These are phyloP conservation scores for Dactylonectria macrodidyma DNA, from an alignment of 2,329 filamentous ascomycete species.

Conservation along the genomic window DNA sequence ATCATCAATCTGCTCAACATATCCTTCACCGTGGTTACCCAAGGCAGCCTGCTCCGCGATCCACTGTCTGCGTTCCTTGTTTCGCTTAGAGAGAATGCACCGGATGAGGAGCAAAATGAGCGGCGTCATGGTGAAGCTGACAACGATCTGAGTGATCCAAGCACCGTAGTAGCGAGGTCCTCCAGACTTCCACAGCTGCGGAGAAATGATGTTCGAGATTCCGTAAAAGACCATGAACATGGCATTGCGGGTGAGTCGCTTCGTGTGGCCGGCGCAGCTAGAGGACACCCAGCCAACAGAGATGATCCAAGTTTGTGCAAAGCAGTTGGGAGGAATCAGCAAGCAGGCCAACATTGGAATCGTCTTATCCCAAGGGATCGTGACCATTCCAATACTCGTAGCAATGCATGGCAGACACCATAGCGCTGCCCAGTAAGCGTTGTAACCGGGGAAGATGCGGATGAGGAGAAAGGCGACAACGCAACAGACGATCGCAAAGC, in stretches of 20 bases:
- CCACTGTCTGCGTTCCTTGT: constrained; percentile 27
- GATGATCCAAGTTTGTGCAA: constrained; percentile 38
- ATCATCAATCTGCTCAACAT: constrained; percentile 29
- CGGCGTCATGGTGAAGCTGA: constrained; percentile 38
- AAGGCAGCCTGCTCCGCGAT: constrained; percentile 30
- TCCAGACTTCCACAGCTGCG: constrained; percentile 49
- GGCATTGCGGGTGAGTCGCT: constrained; percentile 58
- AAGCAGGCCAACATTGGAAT: constrained; percentile 48
- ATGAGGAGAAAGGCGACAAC: constrained; percentile 38
- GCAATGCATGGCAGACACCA: constrained; percentile 43
- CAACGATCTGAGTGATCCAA: constrained; percentile 39
- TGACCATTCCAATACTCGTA: constrained; percentile 44
- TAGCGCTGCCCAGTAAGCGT: constrained; percentile 38
- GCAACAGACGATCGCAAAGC: constrained; percentile 34
- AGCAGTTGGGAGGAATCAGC: constrained; percentile 34
- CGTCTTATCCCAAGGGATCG: constrained; percentile 32
- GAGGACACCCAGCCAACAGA: constrained; percentile 37
- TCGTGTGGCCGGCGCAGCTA: constrained; percentile 56
- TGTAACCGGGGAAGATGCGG: constrained; percentile 34
- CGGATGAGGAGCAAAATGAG: constrained; percentile 26
- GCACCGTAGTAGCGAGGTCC: constrained; percentile 39
- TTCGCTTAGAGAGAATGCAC: constrained; percentile 19
- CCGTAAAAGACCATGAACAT: constrained; percentile 56
- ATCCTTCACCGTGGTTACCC: constrained; percentile 25
- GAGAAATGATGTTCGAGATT: constrained; percentile 54